Evolutionary conservation across 768 basidiomycete genomes (phyloP).

Genomic region (Serendipita vermifera): DNA sequence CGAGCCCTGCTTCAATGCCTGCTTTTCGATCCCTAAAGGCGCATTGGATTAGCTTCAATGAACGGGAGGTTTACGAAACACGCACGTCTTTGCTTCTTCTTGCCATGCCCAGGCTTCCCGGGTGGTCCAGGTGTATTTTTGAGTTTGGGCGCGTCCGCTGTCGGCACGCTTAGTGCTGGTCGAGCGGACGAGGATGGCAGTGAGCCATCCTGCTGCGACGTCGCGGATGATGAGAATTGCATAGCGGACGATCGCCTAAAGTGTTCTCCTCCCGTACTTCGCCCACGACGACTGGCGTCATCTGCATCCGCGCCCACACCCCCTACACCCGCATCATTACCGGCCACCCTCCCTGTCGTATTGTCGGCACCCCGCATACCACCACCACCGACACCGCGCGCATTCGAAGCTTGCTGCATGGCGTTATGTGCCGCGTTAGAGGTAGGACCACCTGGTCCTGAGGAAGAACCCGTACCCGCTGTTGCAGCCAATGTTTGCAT

Average conservation of each 20-base stretch:
- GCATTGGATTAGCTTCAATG: neutral
- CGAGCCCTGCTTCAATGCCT: neutral
- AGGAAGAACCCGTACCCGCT: neutral
- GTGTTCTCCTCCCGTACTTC: neutral
- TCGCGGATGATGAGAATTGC: no score
- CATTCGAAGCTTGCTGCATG: neutral
- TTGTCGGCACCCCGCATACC: neutral
- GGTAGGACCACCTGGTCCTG: neutral
- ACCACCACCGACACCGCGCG: neutral
- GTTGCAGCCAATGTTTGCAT: neutral
- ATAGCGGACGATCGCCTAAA: no score
- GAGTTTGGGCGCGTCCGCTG: neutral
- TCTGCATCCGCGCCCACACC: neutral
- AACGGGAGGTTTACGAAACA: neutral
- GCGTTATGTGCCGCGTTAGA: neutral
- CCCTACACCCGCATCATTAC: neutral
- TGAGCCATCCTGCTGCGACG: no score
- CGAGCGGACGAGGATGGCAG: no score
- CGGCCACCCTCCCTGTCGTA: neutral
- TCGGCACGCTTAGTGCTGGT: neutral
- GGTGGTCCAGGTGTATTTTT: neutral
- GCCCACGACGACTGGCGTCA: neutral
- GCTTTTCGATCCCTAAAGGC: slow-evolving; percentile 2
- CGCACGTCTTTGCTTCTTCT: slow-evolving; percentile 4
- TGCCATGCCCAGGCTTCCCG: slow-evolving; percentile 2